Evolutionary conservation across 306 rosid genomes (phyloP).

Genomic region (Bauhinia variegata): DNA sequence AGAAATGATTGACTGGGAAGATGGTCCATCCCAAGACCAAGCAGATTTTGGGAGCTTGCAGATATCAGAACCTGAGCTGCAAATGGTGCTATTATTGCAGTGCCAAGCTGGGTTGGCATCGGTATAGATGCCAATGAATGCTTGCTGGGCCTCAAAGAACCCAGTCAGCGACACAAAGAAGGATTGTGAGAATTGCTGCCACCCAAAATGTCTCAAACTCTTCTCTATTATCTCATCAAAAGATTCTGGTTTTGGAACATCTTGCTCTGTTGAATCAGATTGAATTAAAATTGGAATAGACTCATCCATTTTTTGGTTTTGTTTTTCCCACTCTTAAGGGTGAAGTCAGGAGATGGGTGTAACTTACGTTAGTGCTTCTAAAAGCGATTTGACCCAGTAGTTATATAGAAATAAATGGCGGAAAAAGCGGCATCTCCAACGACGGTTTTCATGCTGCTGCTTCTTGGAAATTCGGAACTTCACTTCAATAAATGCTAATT

Average conservation of each 20-base stretch:
- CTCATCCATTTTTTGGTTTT: constrained; percentile 20
- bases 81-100: constrained; percentile 35
- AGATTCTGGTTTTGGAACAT: not conserved
- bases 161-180: constrained; percentile 40
- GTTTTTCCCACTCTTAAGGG: too few species aligned
- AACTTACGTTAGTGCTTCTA: too few species aligned
- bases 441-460: too few species aligned
- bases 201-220: constrained; percentile 12
- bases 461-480: too few species aligned
- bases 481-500: too few species aligned
- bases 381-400: too few species aligned
- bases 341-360: too few species aligned
- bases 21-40: constrained; percentile 47
- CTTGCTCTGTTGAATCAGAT: not conserved
- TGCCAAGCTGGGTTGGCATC: constrained; percentile 55
- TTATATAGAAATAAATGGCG: too few species aligned
- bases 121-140: constrained; percentile 47
- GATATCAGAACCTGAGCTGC: constrained; percentile 28
- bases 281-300: not conserved
- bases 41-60: constrained; percentile 43
- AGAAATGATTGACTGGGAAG: constrained; percentile 44
- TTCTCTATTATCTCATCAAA: not conserved
- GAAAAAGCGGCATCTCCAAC: too few species aligned
- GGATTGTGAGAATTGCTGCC: constrained; percentile 32
- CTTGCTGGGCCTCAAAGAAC: constrained; percentile 50